Base-by-base conservation (phyloP, 1,284 basidiomycete species). In the Ustilago curta region DNA sequence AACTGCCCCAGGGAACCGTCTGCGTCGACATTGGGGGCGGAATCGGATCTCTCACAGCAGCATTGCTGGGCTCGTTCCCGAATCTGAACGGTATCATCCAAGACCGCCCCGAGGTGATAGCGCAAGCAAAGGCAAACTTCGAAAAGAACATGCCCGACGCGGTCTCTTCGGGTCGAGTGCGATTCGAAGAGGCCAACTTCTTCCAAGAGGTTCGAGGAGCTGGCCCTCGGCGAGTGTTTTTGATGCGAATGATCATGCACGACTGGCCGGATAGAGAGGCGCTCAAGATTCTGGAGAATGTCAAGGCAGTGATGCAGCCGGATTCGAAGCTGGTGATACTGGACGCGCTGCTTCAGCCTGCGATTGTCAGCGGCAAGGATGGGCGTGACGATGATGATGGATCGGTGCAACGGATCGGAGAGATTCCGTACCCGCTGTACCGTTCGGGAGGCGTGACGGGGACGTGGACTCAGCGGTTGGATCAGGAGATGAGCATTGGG, bases 11-110 rank as follows among this genome's bases (percentile, higher is more conserved):
- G 4, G 58, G 59, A 5, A 62, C 69, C 2, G 37, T 27, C 14
- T 62, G 54, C 48, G 47, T 71, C 16, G 69, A 71, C n/a, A 58
- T 72, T 6, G 70, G 70, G 2, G 70, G 70, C 8, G 70, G 70
- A 1, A 59, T 53, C 31, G 70, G 65, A 2, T 37, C 35, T 5
- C n/a, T 68, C 4, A 54, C 56, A 2, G 48, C 44, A 39, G 43
- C 59, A 0, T 32, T 69, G 32, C 55, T 68, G 0, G 8, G 27
- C n/a, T 14, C 18, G 1, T 72, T 48, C 55, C 54, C 58, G 5
- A 61, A 72, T 16, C 51, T 72, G 2, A 45, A 52, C 1, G 59
- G 65, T 2, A 27, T 67, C 16, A 52, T 72, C 0, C 70, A 72
- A 29, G 70, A 72, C 23, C 55, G 59, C 39, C 54, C 58, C 4